These are phyloP conservation scores for Coniochaeta hoffmannii DNA, from an alignment of 2,329 filamentous ascomycete genomes.

Conservation along the genomic window DNA sequence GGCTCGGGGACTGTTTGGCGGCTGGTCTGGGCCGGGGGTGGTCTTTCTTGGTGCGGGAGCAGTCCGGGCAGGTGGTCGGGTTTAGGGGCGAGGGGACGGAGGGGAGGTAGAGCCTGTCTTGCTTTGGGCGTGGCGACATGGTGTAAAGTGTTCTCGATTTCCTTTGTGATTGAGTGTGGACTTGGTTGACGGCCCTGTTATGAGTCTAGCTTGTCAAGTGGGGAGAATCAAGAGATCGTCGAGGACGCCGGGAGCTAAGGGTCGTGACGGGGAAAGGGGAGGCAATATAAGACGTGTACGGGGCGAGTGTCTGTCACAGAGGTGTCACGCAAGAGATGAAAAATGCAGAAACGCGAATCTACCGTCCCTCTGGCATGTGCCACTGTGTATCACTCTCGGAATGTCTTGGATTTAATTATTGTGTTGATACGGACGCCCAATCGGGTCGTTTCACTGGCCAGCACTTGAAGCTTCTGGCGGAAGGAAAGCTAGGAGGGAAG, in stretches of 20 bases:
- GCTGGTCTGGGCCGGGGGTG: conserved; percentile 4
- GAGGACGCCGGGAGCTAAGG: neutral
- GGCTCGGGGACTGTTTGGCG: conserved; percentile 6
- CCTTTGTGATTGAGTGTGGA: too few species aligned
- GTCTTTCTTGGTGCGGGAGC: neutral
- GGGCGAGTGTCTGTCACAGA: neutral
- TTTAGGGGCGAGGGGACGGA: conserved; percentile 20
- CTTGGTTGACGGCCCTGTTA: neutral
- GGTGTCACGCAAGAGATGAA: conserved; percentile 1
- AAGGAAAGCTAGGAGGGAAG: neutral
- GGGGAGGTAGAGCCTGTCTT: conserved; percentile 11
- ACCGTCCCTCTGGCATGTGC: neutral
- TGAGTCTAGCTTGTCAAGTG: neutral
- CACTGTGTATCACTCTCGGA: neutral
- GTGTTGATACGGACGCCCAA: neutral
- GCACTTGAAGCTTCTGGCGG: neutral
- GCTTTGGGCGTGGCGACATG: neutral
- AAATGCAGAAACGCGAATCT: neutral
- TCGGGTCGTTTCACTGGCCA: neutral
- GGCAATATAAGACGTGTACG: neutral
- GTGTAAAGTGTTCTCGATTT: neutral
- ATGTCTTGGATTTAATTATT: neutral
- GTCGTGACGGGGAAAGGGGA: neutral
- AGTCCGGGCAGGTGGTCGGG: conserved; percentile 3
- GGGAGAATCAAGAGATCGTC: neutral